These are phyloP conservation scores for Xylariaceae sp. DNA, from an alignment of 2,329 filamentous ascomycete genomes.

Conservation along the genomic window DNA sequence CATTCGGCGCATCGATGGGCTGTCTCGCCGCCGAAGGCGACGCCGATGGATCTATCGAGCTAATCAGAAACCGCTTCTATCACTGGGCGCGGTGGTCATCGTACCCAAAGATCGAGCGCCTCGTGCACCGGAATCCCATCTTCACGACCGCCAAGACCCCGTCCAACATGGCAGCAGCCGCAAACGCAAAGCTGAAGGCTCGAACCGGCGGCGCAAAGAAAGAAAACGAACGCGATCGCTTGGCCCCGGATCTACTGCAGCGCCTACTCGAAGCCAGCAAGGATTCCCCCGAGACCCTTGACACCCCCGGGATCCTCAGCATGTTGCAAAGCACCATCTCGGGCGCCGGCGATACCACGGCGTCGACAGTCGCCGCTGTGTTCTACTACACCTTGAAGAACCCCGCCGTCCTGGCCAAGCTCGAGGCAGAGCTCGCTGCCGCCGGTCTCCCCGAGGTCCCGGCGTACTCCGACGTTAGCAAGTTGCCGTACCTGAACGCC, in stretches of 20 bases:
- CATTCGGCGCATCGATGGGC: slow-evolving; percentile 25
- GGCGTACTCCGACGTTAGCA: slow-evolving; percentile 18
- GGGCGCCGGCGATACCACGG: slow-evolving; percentile 27
- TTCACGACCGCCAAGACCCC: slow-evolving; percentile 15
- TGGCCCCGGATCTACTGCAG: slow-evolving; percentile 21
- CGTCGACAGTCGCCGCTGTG: slow-evolving; percentile 17
- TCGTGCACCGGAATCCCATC: slow-evolving; percentile 27
- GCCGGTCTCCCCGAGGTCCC: slow-evolving; percentile 22
- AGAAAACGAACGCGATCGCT: background rate
- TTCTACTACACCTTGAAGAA: slow-evolving; percentile 37
- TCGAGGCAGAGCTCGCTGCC: slow-evolving; percentile 21
- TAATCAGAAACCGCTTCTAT: slow-evolving; percentile 25
- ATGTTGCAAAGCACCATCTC: slow-evolving; percentile 29
- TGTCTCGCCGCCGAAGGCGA: slow-evolving; percentile 24
- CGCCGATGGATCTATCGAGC: slow-evolving; percentile 23
- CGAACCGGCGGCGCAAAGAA: slow-evolving; percentile 8
- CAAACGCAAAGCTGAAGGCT: slow-evolving; percentile 18
- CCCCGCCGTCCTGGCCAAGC: slow-evolving; percentile 49
- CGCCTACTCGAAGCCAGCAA: slow-evolving; percentile 25
- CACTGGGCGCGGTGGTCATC: slow-evolving; percentile 28
- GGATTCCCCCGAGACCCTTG: slow-evolving; percentile 21
- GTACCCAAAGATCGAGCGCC: slow-evolving; percentile 22
- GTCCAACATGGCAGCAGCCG: slow-evolving; percentile 23
- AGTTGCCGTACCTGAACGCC: slow-evolving; percentile 27
- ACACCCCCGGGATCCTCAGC: slow-evolving; percentile 20